Evolutionary conservation across 495 filamentous ascomycete species (phyloP), one percentile per base, ranked within the genome.

Genomic region (Tuber aestivum): DNA sequence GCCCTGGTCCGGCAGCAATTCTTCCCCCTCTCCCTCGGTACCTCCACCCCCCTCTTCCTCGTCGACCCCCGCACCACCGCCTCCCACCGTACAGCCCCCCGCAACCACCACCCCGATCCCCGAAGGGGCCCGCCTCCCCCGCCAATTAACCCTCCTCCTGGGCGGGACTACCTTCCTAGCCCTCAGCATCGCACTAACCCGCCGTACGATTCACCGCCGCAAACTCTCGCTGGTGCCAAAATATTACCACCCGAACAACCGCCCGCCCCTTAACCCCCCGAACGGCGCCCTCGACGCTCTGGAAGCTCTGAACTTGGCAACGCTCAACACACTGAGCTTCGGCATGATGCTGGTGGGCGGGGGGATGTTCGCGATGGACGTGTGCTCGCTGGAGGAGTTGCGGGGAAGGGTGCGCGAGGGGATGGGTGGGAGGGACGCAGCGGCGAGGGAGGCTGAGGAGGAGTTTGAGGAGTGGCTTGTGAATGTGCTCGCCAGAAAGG

Each of bases 261-360:
- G 50, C 1, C 80, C 81, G 3, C 84, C 84, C 0, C n/a, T 71
- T 3, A 48, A 72, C 8, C 75, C 81, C 1, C 84, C 85, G 10
- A 88, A 86, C 79, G 88, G 89, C 10, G 84, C 86, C 0, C 78
- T 86, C 45, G 91, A 92, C 42, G 91, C 91, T 1, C 81, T 90
- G 41, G 87, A 91, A 81, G 91, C 91, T 0, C 84, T 93, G 21
- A 88, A 88, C 45, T 79, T 92, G 5, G 91, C 91, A 0, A 91
- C 90, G 6, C 80, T 92, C 70, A 92, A 92, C 72, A 89, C 90
- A 14, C 41, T 87, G 16, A 87, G 86, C 35, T 85, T 91, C 35
- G 85, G 84, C 2, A 88, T 92, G 84, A 85, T 89, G 84, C 76
- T 84, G n/a, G 83, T 84, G 0, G 91, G 91, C 1, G 90, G 86